These are phyloP conservation scores for Cicer bijugum DNA, from an alignment of 306 rosid genomes.

Conservation along the genomic window DNA sequence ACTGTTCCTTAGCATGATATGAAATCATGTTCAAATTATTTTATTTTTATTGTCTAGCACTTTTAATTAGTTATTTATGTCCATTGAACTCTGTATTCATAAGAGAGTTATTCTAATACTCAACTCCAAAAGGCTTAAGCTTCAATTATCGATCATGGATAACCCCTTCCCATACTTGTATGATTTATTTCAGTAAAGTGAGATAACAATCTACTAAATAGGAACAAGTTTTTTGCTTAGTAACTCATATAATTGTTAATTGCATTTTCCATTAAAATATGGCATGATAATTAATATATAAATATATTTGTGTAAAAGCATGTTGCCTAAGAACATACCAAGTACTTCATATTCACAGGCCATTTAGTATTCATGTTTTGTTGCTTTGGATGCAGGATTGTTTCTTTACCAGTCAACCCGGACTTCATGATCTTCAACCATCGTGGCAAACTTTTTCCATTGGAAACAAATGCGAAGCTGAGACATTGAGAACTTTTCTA, in stretches of 20 bases:
- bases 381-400: slow-evolving; percentile 65
- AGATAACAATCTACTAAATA: slow-evolving; percentile 1
- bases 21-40: not conserved
- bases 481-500: slow-evolving; percentile 49
- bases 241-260: slow-evolving; percentile 2
- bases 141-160: not conserved
- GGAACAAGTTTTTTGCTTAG: slow-evolving; percentile 26
- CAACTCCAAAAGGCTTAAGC: not conserved
- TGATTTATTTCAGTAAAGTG: not conserved
- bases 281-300: not conserved
- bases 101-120: not conserved
- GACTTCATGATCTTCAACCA: slow-evolving; percentile 95
- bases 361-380: not conserved
- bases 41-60: not conserved
- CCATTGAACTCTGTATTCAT: not conserved
- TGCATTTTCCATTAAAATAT: not conserved
- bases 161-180: not conserved
- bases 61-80: not conserved
- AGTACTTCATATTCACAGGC: slow-evolving; percentile 5
- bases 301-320: not conserved
- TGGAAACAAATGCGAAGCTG: slow-evolving; percentile 60
- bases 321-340: not conserved
- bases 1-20: not conserved
- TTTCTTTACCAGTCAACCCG: slow-evolving; percentile 70
- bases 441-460: slow-evolving; percentile 67